These are phyloP conservation scores for Puccinellia tenuiflora DNA, from an alignment of 176 grass and related monocot species.

Conservation along the genomic window DNA sequence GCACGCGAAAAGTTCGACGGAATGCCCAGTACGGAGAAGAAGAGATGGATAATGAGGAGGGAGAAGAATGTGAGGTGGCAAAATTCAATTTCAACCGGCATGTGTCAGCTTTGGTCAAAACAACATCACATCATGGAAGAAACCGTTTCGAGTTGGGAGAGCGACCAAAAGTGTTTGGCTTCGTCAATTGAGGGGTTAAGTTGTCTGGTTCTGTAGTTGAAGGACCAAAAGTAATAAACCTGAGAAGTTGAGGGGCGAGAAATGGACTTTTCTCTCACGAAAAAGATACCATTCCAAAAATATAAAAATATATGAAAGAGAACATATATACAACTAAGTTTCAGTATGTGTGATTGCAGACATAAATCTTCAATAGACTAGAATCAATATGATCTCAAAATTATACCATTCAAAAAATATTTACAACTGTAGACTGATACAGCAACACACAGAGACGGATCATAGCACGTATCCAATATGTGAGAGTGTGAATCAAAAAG, in stretches of 20 bases:
- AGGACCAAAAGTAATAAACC: neutral
- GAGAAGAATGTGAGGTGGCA: neutral
- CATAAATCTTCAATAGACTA: neutral
- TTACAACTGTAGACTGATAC: neutral
- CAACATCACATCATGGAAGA: neutral
- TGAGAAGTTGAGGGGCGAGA: no score
- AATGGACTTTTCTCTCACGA: neutral
- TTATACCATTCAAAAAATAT: neutral
- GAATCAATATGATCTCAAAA: neutral
- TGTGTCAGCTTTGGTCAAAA: neutral
- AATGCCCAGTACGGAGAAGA: neutral
- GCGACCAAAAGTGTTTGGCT: neutral
- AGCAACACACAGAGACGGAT: neutral
- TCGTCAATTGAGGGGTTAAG: neutral
- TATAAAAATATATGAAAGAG: neutral
- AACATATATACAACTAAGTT: neutral
- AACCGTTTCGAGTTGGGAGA: neutral
- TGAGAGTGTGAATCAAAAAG: slow-evolving; percentile 3
- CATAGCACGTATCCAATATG: neutral
- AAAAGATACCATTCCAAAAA: neutral
- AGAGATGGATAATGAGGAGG: neutral
- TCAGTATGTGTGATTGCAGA: neutral
- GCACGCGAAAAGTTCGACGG: neutral
- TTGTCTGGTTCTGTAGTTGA: neutral
- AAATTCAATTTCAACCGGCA: neutral